Base-by-base conservation (phyloP, 345 rosid species). In the Psidium friedrichsthalianum region DNA sequence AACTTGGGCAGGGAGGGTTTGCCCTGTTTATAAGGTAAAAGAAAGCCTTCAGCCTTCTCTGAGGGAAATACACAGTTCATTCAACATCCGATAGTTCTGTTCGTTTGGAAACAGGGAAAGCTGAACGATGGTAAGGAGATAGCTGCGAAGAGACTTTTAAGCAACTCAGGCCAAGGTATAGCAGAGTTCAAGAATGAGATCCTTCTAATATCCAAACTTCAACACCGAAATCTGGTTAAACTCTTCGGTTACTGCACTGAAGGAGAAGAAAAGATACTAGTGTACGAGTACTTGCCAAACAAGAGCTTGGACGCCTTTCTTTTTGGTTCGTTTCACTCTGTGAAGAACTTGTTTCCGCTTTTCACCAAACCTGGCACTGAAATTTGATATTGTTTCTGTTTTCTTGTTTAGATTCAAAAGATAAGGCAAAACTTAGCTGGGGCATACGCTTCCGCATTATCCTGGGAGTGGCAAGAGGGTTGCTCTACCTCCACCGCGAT, bases 111-210 rank as follows among this genome's bases (percentile, higher is more conserved):
- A 7, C 87, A 94, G 95, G 98, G 98, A 24, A 86, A 51, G 51
- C 76, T 95, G 27, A 52, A 78, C 0, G 86, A 87, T 87, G 92
- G 95, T 25, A 85, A 81, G 84, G 90, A 91, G 29, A 89, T 94
- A 40, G 98, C 95, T 5, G 95, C 92, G 56, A 95, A 95, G 87
- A 90, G 94, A 86, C 88, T 94, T 10, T 90, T 94, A 6, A 83
- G 91, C 9, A 86, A 76, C 27, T 95, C 98, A 1, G 91, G 95
- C 14, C 95, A 94, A 90, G 98, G 98, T 8, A 81, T 88, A 0
- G 87, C 87, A 57, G 94, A 95, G 80, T 92, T 95, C 64, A 89
- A 87, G 87, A 94, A 92, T 51, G 95, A 95, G 84, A 92, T 94
- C 44, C 78, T 87, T 21, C 87, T 93, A 22, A 93, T 94, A 42